Evolutionary conservation across 2,329 filamentous ascomycete species (phyloP).

Genomic region (Diplodia seriata): DNA sequence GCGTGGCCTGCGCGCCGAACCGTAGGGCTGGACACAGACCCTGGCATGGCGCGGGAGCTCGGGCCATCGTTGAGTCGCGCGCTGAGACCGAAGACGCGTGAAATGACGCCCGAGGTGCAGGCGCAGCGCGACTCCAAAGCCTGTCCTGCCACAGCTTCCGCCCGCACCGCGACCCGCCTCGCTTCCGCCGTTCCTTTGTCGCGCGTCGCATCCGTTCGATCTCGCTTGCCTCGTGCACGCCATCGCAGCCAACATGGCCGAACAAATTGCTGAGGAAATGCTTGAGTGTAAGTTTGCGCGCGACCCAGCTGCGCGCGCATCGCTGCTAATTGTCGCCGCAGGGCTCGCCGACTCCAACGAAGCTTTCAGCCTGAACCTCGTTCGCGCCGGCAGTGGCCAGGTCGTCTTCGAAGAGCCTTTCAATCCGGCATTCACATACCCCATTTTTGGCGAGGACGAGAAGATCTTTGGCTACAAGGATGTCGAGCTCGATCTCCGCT

Average conservation of each 20-base stretch:
- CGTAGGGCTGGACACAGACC: conserved; percentile 17
- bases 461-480: conserved; percentile 88
- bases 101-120: not conserved
- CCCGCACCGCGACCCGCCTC: conserved; percentile 5
- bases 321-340: conserved; percentile 17
- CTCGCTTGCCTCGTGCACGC: not conserved
- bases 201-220: not conserved
- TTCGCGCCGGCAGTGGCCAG: conserved; percentile 38
- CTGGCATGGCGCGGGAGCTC: conserved; percentile 12
- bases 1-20: conserved; percentile 22
- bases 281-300: conserved; percentile 43
- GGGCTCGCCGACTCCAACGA: conserved; percentile 47
- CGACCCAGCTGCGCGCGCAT: conserved; percentile 11
- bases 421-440: conserved; percentile 85
- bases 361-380: conserved; percentile 48
- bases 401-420: conserved; percentile 69
- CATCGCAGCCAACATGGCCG: conserved; percentile 13
- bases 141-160: conserved; percentile 27
- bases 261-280: conserved; percentile 36
- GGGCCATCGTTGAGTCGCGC: not conserved
- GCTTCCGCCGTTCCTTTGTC: not conserved
- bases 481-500: conserved; percentile 75
- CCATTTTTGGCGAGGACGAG: conserved; percentile 93
- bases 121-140: conserved; percentile 16
- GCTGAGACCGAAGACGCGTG: conserved; percentile 11